phyloP scores from a whole-genome alignment of 768 basidiomycete genomes.

The Cystofilobasidium capitatum region DNA sequence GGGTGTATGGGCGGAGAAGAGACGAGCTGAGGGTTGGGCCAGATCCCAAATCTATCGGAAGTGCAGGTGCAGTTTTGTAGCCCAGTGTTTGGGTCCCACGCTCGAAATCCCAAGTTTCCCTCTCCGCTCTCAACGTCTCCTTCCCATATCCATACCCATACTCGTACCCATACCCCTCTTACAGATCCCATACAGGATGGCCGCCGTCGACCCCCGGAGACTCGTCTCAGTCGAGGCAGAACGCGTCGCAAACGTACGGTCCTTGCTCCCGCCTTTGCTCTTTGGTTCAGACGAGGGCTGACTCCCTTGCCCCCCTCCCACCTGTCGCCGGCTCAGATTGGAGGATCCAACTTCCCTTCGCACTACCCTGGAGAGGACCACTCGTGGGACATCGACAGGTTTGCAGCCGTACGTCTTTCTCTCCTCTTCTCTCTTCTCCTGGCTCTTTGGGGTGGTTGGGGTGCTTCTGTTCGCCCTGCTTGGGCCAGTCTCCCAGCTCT shows the following conservation, averaged over 20 bases:
- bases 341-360: conserved; percentile 83
- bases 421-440: background rate
- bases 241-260: conserved; percentile 22
- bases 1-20: background rate
- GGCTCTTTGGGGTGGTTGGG: too few relatives aligned
- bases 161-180: too few relatives aligned
- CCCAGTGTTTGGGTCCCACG: too few relatives aligned
- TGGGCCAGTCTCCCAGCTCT: background rate
- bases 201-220: conserved; percentile 16
- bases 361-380: conserved; percentile 76
- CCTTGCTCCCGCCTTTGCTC: background rate
- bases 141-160: too few relatives aligned
- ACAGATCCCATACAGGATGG: too few relatives aligned
- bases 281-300: background rate
- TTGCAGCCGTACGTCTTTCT: conserved; percentile 57
- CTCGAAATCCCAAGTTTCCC: too few relatives aligned
- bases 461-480: background rate
- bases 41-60: too few relatives aligned
- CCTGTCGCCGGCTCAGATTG: conserved; percentile 47
- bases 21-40: too few relatives aligned
- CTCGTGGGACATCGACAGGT: conserved; percentile 66
- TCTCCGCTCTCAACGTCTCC: too few relatives aligned
- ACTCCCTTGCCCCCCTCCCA: background rate
- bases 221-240: conserved; percentile 25
- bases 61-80: too few relatives aligned